These are phyloP conservation scores for Calonectria pteridis DNA, from an alignment of 2,329 filamentous ascomycete species.

Conservation along the genomic window DNA sequence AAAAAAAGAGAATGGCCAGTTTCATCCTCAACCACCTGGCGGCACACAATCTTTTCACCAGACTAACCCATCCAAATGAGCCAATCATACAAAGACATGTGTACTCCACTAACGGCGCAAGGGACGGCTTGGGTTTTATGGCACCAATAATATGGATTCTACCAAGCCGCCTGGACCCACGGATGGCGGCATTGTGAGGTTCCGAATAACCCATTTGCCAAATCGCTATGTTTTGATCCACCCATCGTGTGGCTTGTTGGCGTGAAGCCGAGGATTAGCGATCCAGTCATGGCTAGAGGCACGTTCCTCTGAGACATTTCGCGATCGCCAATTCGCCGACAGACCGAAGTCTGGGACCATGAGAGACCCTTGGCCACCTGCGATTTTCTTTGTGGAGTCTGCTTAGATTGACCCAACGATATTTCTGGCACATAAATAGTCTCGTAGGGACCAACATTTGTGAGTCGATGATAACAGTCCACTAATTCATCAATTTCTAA, in stretches of 20 bases:
- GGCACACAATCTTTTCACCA: not conserved
- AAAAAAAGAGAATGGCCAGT: no score
- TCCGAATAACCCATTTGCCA: not conserved
- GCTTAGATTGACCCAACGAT: no score
- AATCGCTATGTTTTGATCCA: not conserved
- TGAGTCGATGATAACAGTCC: not conserved
- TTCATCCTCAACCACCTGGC: no score
- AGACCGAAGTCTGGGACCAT: no score
- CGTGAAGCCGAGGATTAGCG: not conserved
- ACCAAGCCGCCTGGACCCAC: not conserved
- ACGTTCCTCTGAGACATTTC: not conserved
- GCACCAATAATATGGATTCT: not conserved
- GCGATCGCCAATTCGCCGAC: no score
- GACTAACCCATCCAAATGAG: not conserved
- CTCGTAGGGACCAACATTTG: not conserved
- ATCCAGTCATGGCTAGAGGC: not conserved
- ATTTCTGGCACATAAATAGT: not conserved
- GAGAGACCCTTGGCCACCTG: not conserved
- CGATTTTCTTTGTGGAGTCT: not conserved
- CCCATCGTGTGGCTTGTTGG: not conserved
- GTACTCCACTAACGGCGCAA: not conserved
- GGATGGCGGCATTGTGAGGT: not conserved
- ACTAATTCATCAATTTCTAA: not conserved
- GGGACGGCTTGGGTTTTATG: not conserved
- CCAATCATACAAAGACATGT: not conserved